A percentile compares a stretch with the other conserved stretches of the same genome.
Conservation (phyloP, 129 eudicot genomes). For the Chrysanthemum seticuspe region DNA sequence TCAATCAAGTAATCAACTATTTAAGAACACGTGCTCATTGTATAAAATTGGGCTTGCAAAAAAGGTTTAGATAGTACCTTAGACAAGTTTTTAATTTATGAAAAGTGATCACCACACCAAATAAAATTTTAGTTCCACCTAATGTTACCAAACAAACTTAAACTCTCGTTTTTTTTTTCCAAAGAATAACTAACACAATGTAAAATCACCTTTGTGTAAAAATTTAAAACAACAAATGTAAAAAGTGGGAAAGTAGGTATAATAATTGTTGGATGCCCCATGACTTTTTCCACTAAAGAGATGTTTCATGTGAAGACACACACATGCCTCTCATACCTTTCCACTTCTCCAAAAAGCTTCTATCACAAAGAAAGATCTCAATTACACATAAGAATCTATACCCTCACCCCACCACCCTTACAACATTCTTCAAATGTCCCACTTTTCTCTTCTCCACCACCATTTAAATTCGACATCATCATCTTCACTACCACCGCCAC, state of each 20-base stretch:
- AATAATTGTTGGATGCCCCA: conserved; percentile 38
- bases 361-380: conserved; percentile 39
- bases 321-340: conserved; percentile 47
- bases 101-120: no score
- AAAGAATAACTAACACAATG: neutral
- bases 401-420: conserved; percentile 29
- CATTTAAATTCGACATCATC: neutral
- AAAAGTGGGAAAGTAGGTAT: conserved; percentile 23
- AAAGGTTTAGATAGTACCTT: no score
- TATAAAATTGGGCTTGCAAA: no score
- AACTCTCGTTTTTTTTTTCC: no score
- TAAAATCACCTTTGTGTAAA: neutral
- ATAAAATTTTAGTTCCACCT: no score
- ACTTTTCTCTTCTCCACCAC: conserved; percentile 19
- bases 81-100: no score
- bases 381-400: conserved; percentile 43
- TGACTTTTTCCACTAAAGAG: conserved; percentile 42
- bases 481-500: conserved; percentile 30
- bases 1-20: no score
- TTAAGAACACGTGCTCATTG: no score
- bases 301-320: conserved; percentile 46
- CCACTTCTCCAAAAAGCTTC: conserved; percentile 44
- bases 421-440: conserved; percentile 20
- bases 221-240: neutral
- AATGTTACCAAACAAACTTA: no score